phyloP scores from a whole-genome alignment of 2,329 filamentous ascomycete genomes.

The Epichloe sibirici region DNA sequence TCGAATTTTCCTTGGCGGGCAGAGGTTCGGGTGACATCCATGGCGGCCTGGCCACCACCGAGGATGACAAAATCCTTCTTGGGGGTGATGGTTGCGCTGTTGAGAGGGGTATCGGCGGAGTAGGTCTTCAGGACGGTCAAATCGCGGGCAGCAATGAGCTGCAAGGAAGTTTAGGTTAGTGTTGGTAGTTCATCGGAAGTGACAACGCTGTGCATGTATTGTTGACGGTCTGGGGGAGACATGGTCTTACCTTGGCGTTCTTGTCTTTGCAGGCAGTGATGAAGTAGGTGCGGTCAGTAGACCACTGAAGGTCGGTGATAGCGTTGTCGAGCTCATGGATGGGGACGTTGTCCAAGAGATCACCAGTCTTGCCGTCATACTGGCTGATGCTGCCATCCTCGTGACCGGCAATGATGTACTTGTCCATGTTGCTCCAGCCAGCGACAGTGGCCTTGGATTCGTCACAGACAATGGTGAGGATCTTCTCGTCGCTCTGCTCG shows the following conservation, averaged over 20 bases:
- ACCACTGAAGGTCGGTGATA: conserved; percentile 94
- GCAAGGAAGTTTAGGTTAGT: neutral
- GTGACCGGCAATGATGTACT: conserved; percentile 96
- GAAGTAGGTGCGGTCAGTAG: conserved; percentile 88
- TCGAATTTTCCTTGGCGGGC: conserved; percentile 98
- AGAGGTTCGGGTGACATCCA: conserved; percentile 94
- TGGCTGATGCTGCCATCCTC: conserved; percentile 88
- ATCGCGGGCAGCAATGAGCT: conserved; percentile 74
- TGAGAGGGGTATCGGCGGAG: conserved; percentile 82
- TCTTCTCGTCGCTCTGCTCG: conserved; percentile 73
- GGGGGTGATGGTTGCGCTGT: conserved; percentile 85
- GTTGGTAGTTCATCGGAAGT: too few species aligned
- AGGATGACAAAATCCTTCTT: conserved; percentile 98
- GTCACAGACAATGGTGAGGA: conserved; percentile 80
- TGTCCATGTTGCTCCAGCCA: conserved; percentile 86
- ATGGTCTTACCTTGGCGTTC: conserved; percentile 61
- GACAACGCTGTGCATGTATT: too few species aligned
- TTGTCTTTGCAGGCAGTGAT: conserved; percentile 98
- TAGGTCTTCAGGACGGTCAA: conserved; percentile 92
- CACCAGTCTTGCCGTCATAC: conserved; percentile 87
- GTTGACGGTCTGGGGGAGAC: neutral
- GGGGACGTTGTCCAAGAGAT: conserved; percentile 67
- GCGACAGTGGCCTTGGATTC: conserved; percentile 96
- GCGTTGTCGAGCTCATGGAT: conserved; percentile 73
- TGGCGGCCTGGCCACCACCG: conserved; percentile 93